phyloP scores from a whole-genome alignment of 2,329 filamentous ascomycete species.

The Neopestalotiopsis rosae region DNA sequence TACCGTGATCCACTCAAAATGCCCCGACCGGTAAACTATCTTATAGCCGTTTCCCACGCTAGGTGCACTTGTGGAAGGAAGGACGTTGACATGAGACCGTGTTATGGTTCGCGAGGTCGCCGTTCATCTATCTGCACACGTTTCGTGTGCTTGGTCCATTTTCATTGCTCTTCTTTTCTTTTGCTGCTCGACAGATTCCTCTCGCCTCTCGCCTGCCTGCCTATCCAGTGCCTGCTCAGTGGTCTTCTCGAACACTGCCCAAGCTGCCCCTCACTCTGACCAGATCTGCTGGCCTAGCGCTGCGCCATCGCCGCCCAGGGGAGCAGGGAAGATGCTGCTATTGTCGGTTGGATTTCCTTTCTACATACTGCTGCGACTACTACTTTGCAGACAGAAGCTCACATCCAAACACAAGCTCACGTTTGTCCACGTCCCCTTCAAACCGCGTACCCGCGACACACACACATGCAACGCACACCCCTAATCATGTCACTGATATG shows the following conservation, averaged over 20 bases:
- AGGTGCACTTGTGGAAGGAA: constrained; percentile 10
- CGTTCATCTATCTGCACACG: constrained; percentile 3
- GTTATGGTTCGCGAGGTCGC: not conserved
- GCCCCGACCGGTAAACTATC: not conserved
- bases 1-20: not conserved
- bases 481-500: not conserved
- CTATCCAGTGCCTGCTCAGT: not conserved
- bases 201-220: not conserved
- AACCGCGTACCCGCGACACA: not conserved
- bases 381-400: not conserved
- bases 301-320: not conserved
- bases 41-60: constrained; percentile 4
- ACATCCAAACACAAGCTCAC: not conserved
- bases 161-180: not conserved
- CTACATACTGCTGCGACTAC: not conserved
- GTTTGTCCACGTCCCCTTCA: not conserved
- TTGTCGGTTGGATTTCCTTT: not conserved
- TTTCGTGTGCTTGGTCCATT: not conserved
- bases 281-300: not conserved
- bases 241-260: not conserved
- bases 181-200: not conserved
- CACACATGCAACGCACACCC: not conserved
- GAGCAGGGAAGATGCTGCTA: not conserved
- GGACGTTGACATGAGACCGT: not conserved
- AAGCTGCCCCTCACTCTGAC: not conserved